These are phyloP conservation scores for Cutaneotrichosporon spelunceum DNA, from an alignment of 1,284 basidiomycete genomes.

Conservation along the genomic window DNA sequence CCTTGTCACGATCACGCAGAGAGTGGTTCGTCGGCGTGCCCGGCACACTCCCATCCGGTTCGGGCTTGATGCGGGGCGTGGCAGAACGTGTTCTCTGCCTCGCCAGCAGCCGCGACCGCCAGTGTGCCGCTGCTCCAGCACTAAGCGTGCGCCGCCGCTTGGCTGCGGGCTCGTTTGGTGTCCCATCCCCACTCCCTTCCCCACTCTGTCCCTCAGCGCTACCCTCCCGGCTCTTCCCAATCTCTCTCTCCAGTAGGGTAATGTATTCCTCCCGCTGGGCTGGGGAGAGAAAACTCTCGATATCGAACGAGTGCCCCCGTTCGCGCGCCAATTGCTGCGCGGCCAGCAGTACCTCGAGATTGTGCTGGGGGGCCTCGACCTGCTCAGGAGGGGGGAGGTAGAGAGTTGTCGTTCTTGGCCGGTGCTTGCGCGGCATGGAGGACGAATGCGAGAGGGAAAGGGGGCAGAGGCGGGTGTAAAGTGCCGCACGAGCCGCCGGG, in stretches of 20 bases:
- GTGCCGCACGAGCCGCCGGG: not conserved
- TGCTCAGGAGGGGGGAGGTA: constrained; percentile 26
- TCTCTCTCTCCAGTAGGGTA: not conserved
- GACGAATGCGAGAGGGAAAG: not conserved
- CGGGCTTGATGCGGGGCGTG: constrained; percentile 15
- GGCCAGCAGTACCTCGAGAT: constrained; percentile 35
- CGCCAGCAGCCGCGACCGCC: constrained; percentile 3
- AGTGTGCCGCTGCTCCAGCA: not conserved
- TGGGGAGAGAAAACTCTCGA: constrained; percentile 34
- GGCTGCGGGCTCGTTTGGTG: not conserved
- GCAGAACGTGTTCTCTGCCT: not conserved
- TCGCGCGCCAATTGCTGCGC: constrained; percentile 36
- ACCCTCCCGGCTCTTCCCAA: not conserved
- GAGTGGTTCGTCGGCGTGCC: constrained; percentile 5
- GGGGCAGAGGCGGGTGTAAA: not conserved
- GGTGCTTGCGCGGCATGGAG: constrained; percentile 30
- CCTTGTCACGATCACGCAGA: constrained; percentile 1
- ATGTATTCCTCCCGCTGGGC: constrained; percentile 33
- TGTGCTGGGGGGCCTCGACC: not conserved
- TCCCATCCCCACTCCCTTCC: not conserved
- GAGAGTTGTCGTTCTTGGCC: constrained; percentile 31
- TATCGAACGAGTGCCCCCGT: constrained; percentile 36
- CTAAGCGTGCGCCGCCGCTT: constrained; percentile 9
- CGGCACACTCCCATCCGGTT: constrained; percentile 6
- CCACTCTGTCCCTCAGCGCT: not conserved